Base-by-base conservation (phyloP, 2,329 filamentous ascomycete species). In the Penicillium decumbens region DNA sequence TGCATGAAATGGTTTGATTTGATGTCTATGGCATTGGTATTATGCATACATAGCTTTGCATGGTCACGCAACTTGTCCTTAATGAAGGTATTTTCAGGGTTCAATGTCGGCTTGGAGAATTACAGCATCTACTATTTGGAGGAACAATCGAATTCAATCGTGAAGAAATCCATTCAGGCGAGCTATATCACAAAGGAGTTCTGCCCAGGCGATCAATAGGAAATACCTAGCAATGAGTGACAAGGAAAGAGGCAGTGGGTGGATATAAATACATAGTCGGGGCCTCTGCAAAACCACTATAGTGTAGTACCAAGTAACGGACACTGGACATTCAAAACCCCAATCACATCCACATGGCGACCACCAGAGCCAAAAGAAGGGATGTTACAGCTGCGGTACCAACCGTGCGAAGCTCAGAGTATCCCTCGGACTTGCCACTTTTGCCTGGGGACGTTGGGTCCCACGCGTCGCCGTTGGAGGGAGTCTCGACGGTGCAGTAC, bases 401-500 rank as follows among this genome's bases (percentile, higher is more conserved):
- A 45, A 59, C 51, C 10, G 47, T 51, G n/a, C 43, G 53, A 20
- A 47, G 29, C n/a, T 49, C 52, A 10, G 56, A 53, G 18, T 55
- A 54, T 1, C 54, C 56, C 20, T 59, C 58, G 0, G 59, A 61
- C 28, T 54, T 59, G 3, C 43, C 38, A 15, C 40, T 42, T 30
- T 45, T 54, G 25, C 18, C 39, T 3, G 51, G 41, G 15, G 50
- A 45, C 4, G 40, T 46, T 0, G 60, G 50, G 7, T 60, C 56
- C 53, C 51, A 54, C 7, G 59, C 56, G 29, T 60, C 58, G 2
- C 54, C 57, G 29, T 60, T 62, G 15, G 41, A 45, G 24, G 55
- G 58, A 6, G 48, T 42, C 20, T 57, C 49, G 6, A 60, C 41
- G 4, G 59, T 41, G 30, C 68, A 70, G 40, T 63, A 57, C 6